Evolutionary conservation across 768 basidiomycete genomes (phyloP).

Genomic region (Amanita molliuscula): DNA sequence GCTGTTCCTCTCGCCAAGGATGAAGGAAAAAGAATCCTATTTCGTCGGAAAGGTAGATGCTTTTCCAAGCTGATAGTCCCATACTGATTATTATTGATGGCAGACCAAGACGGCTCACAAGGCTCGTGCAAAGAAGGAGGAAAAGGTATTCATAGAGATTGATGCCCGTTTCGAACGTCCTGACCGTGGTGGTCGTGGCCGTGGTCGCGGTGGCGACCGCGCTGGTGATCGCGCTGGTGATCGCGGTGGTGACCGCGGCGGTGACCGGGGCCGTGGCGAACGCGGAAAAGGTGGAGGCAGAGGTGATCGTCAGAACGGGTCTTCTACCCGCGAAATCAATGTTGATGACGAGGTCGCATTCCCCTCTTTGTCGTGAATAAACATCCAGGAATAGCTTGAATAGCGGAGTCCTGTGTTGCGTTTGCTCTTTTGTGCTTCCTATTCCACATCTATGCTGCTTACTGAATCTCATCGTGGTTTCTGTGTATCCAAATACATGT

Average conservation of each 20-base stretch:
- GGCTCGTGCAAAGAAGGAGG: conserved; percentile 68
- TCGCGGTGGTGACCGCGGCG: conserved; percentile 12
- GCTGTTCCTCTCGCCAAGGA: conserved; percentile 54
- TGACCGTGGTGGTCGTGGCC: conserved; percentile 51
- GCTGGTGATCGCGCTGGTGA: conserved; percentile 30
- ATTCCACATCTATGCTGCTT: conserved; percentile 3
- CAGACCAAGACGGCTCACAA: conserved; percentile 63
- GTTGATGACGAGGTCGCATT: conserved; percentile 83
- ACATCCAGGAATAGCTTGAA: not conserved
- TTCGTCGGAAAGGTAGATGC: conserved; percentile 79
- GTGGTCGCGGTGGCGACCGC: conserved; percentile 11
- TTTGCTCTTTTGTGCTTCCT: not conserved
- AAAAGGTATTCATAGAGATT: conserved; percentile 88
- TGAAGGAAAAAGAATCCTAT: conserved; percentile 71
- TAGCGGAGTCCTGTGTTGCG: not conserved
- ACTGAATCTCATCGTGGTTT: not conserved
- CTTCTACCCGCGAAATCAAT: conserved; percentile 34
- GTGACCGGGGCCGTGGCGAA: conserved; percentile 35
- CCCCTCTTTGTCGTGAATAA: conserved; percentile 65
- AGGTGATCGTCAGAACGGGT: conserved; percentile 31
- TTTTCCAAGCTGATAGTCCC: not conserved
- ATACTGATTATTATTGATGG: not conserved
- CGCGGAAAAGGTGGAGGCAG: conserved; percentile 34
- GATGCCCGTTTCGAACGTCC: conserved; percentile 85
- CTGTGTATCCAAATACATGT: not conserved